Base-by-base conservation (phyloP, 2,329 filamentous ascomycete species). In the Phaeosphaeria sp. region DNA sequence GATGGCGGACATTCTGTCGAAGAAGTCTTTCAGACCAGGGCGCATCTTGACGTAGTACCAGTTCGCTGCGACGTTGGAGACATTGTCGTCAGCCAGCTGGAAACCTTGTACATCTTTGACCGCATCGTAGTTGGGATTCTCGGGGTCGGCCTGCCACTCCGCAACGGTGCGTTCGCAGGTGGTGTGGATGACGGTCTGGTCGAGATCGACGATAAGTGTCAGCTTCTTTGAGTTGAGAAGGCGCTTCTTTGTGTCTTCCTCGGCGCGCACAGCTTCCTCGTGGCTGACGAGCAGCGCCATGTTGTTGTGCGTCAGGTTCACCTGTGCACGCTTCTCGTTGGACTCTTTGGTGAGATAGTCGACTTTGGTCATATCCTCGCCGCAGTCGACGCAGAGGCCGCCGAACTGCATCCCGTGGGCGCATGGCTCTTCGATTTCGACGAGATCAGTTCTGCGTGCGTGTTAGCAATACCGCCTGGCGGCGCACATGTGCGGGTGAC, bases 11-110 rank as follows among this genome's bases (percentile, higher is more conserved):
- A 97, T 85, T 51, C 87, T 86, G 57, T 91, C 83, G 49, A 99
- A 83, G 72, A 99, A 99, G 43, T 90, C 86, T 61, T 87, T 83
- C 50, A 98, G 80, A 2, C 93, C 93, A 0, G 95, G 95, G 36
- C 95, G 91, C 80, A 97, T 88, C 81, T 99, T 99, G 82, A 99
- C 96, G 78, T 98, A 99, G 78, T 99, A 99, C 86, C 91, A 97
- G 68, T 77, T 77, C 2, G 73, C 72, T 20, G 72, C 72, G 39
- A 76, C 72, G 22, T 75, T 68, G 25, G 73, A 67, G 3, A 75
- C 65, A 36, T 72, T 74, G 60, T 97, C 93, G 63, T 99, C 94
- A 44, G 89, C 85, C 42, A 99, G 86, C 80, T 97, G 92, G 74
- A 99, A 99, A 61, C 88, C 87, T 69, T 87, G 85, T 40, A 99